Evolutionary conservation across 495 filamentous ascomycete species (phyloP).

Genomic region (Lepraria neglecta): DNA sequence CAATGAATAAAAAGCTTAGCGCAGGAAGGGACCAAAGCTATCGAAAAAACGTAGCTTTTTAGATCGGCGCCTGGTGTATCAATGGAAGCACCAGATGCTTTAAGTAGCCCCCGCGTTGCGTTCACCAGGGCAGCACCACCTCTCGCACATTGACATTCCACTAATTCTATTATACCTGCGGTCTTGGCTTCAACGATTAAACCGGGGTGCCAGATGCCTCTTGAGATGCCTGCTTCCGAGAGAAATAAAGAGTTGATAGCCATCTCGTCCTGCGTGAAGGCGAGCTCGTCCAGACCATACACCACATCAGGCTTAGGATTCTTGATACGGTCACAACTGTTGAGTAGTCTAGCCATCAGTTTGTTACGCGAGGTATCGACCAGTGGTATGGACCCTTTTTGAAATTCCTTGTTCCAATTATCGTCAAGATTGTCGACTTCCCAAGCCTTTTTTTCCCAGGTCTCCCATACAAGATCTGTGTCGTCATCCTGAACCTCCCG

Average conservation of each 20-base stretch:
- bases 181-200: neutral
- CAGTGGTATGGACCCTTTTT: neutral
- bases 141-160: neutral
- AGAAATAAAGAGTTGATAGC: no score
- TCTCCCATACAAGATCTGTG: neutral
- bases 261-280: neutral
- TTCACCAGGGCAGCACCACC: neutral
- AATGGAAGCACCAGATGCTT: neutral
- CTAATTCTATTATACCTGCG: neutral
- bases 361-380: neutral
- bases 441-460: neutral
- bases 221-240: neutral
- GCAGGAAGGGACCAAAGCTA: neutral
- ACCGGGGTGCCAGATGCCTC: neutral
- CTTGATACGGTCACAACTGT: neutral
- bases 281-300: neutral
- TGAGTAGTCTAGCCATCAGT: neutral
- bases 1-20: neutral
- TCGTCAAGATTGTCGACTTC: neutral
- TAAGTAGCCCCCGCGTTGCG: neutral
- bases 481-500: neutral
- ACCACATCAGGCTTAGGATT: neutral
- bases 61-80: neutral
- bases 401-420: neutral
- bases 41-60: neutral